Conservation (phyloP, 2,329 filamentous ascomycete genomes). For the Monosporascus sp. region DNA sequence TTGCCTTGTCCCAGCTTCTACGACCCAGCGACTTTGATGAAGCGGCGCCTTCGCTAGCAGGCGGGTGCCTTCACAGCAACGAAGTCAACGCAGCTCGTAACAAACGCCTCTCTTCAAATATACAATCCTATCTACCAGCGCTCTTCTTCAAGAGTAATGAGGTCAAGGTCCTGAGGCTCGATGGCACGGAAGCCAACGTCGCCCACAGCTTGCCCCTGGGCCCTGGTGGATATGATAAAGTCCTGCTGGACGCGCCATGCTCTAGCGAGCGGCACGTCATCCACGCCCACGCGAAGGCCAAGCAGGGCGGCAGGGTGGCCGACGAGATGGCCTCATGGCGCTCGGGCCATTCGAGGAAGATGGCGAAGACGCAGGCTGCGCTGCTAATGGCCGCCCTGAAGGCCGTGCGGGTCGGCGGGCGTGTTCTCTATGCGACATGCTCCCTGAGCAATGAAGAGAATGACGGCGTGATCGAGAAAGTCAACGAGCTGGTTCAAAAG, state of each 20-base stretch:
- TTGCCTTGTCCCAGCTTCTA: slow-evolving; percentile 28
- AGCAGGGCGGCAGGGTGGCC: slow-evolving; percentile 22
- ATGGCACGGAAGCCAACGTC: slow-evolving; percentile 19
- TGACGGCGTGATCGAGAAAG: slow-evolving; percentile 33
- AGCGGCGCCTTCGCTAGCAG: slow-evolving; percentile 13
- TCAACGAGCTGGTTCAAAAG: slow-evolving; percentile 28
- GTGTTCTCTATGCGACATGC: slow-evolving; percentile 35
- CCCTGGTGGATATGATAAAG: slow-evolving; percentile 32
- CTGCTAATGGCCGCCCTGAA: slow-evolving; percentile 31
- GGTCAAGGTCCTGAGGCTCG: slow-evolving; percentile 19
- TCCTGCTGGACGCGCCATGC: slow-evolving; percentile 36
- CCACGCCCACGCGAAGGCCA: slow-evolving; percentile 28
- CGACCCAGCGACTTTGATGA: slow-evolving; percentile 10
- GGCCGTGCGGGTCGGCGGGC: slow-evolving; percentile 29
- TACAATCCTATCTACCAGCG: slow-evolving; percentile 20
- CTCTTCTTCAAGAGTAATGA: slow-evolving; percentile 15
- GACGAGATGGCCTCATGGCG: slow-evolving; percentile 34
- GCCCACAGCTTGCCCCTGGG: slow-evolving; percentile 23
- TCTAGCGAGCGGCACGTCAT: slow-evolving; percentile 36
- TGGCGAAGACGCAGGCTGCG: slow-evolving; percentile 28
- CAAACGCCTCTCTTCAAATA: slow-evolving; percentile 24
- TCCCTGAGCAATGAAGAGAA: slow-evolving; percentile 35
- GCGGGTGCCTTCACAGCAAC: slow-evolving; percentile 32
- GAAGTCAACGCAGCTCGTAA: slow-evolving; percentile 28
- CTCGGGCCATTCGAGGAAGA: slow-evolving; percentile 28